Evolutionary conservation across 202 grass and related monocot genomes (phyloP).

Genomic region (Carex sylvatica): DNA sequence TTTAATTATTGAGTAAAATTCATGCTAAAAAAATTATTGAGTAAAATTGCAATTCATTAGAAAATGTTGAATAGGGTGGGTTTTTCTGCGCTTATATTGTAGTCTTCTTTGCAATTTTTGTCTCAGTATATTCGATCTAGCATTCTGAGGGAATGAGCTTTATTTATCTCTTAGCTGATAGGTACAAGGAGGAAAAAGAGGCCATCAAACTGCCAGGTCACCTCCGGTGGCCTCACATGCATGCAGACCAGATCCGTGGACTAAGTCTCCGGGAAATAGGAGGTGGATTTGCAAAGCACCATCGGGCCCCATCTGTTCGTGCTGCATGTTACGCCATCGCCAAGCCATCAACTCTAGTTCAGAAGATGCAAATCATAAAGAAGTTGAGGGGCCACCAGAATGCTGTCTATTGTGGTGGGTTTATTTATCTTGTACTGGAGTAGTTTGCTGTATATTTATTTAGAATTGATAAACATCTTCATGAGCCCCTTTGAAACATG

Average conservation of each 20-base stretch:
- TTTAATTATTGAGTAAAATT: neutral
- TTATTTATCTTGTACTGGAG: constrained; percentile 27
- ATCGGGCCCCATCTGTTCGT: constrained; percentile 81
- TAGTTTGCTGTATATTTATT: neutral
- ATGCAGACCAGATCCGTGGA: constrained; percentile 88
- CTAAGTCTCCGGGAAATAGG: constrained; percentile 89
- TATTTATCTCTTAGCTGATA: constrained; percentile 62
- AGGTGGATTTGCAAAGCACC: constrained; percentile 87
- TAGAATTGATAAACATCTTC: constrained; percentile 7
- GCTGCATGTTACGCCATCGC: constrained; percentile 95
- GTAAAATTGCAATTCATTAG: neutral
- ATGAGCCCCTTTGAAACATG: neutral
- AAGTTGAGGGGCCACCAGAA: constrained; percentile 93
- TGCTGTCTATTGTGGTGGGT: constrained; percentile 91
- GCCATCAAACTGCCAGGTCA: constrained; percentile 50
- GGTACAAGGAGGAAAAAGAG: constrained; percentile 43
- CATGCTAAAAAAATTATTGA: too few relatives aligned
- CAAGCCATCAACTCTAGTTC: constrained; percentile 90
- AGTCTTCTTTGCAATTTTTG: neutral
- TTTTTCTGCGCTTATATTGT: neutral
- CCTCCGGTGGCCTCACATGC: constrained; percentile 93
- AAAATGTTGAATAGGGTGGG: neutral
- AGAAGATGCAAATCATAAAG: constrained; percentile 98
- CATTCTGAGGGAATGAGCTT: neutral
- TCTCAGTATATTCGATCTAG: neutral